These are phyloP conservation scores for Schizochytrium sp. DNA, from an alignment of 108 stramenopile genomes.

Conservation along the genomic window DNA sequence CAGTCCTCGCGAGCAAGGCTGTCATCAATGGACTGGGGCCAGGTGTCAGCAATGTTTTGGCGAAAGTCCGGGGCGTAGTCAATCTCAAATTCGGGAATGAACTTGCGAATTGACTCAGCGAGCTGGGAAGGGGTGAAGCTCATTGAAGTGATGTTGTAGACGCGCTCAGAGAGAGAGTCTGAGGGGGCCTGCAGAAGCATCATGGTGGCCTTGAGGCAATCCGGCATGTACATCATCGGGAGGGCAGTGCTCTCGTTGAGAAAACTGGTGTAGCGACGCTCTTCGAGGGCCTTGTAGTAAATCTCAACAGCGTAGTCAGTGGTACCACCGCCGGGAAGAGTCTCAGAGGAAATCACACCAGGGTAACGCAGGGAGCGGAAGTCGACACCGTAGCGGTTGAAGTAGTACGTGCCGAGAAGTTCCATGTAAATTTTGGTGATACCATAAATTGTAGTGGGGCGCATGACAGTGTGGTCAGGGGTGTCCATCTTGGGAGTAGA, in stretches of 20 bases:
- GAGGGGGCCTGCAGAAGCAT: constrained; percentile 55
- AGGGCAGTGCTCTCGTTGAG: constrained; percentile 62
- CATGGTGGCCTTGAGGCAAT: constrained; percentile 64
- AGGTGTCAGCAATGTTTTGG: constrained; percentile 67
- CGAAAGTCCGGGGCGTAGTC: constrained; percentile 64
- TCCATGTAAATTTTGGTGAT: constrained; percentile 69
- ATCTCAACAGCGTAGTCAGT: constrained; percentile 69
- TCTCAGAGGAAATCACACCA: constrained; percentile 64
- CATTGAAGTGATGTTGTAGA: constrained; percentile 64
- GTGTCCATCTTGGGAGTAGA: constrained; percentile 59
- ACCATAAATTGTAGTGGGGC: constrained; percentile 70
- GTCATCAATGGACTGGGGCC: constrained; percentile 67
- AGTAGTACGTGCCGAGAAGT: constrained; percentile 68
- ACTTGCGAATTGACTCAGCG: constrained; percentile 57
- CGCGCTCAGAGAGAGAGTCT: constrained; percentile 58
- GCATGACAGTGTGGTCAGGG: constrained; percentile 63
- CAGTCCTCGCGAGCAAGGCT: constrained; percentile 62
- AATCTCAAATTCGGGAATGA: constrained; percentile 65
- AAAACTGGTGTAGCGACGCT: constrained; percentile 62
- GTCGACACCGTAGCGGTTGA: constrained; percentile 64
- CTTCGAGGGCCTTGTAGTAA: constrained; percentile 61
- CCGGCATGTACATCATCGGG: constrained; percentile 72
- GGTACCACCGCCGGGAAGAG: constrained; percentile 64
- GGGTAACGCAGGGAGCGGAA: constrained; percentile 68
- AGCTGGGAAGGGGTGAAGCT: constrained; percentile 63